Base-by-base conservation (phyloP, 2,329 filamentous ascomycete species). In the Diplodia intermedia region DNA sequence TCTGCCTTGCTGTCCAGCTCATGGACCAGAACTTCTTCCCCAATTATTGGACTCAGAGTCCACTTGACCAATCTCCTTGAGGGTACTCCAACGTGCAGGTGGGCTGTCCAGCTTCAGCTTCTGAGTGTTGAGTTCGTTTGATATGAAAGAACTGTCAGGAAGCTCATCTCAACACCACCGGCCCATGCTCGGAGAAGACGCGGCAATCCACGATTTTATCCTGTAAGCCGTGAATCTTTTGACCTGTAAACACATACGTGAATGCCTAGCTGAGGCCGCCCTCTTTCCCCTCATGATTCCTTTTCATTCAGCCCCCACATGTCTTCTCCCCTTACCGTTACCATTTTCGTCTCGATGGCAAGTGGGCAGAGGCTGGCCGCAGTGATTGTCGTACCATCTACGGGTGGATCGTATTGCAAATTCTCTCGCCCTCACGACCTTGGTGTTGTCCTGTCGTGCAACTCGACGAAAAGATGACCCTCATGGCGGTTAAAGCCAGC, bases 151-250 rank as follows among this genome's bases (percentile, higher is more conserved):
- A 47, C 18, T 47, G 7, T 0, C 43, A 20, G 8, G 2, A 47
- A 47, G 43, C 11, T 47, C 43, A 47, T 47, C 43, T 47, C 43
- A 47, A 47, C 43, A 47, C 43, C 43, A 53, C 20, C 50, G 50
- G 50, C 7, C 9, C 50, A 33, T 56, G 54, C 54, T 36, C 23
- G 54, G 15, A 36, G 20, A n/a, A 56, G 31, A 38, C 31, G 43
- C 43, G 43, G 43, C 3, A 3, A n/a, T 47, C 20, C 43, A 47
- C 43, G 43, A n/a, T n/a, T 47, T 47, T 7, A n/a, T 3, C 6
- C 1, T 2, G 4, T 18, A 47, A 47, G 2, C 20, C 43, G 43
- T 47, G 43, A 47, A 47, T 20, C 4, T 20, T 20, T 8, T 11
- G 43, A 20, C 8, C n/a, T 20, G 43, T n/a, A 47, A 47, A 9